These are phyloP conservation scores for Rauvolfia tetraphylla DNA, from an alignment of 257 asterid species.

Conservation along the genomic window DNA sequence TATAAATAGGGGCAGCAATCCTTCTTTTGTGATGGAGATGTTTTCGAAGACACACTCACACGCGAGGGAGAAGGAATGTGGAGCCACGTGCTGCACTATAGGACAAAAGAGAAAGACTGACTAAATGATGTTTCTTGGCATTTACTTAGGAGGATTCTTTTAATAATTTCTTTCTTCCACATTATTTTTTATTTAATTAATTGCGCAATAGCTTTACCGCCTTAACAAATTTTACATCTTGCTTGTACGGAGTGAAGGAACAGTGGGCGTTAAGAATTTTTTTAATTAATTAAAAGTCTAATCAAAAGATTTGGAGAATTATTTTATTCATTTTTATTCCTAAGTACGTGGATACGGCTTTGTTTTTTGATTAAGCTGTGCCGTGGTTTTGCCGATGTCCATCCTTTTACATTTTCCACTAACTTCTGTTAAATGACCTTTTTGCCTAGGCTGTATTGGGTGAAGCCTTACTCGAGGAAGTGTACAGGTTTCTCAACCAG, in stretches of 20 bases:
- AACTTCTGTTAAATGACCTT: neutral
- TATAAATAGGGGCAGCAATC: neutral
- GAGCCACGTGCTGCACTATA: slow-evolving; percentile 28
- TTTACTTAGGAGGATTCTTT: neutral
- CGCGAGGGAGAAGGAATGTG: slow-evolving; percentile 24
- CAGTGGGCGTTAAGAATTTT: neutral
- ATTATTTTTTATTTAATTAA: neutral
- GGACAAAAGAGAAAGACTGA: slow-evolving; percentile 36
- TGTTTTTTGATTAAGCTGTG: slow-evolving; percentile 1
- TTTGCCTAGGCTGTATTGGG: too few species aligned
- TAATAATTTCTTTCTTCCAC: neutral
- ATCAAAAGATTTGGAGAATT: neutral
- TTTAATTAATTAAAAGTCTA: neutral
- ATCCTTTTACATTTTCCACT: neutral
- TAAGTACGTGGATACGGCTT: neutral
- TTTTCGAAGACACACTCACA: slow-evolving; percentile 18
- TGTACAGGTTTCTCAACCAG: too few species aligned
- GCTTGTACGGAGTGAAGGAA: neutral
- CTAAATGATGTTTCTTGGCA: slow-evolving; percentile 22
- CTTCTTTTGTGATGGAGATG: slow-evolving; percentile 15
- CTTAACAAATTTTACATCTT: neutral
- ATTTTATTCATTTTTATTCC: neutral
- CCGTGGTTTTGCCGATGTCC: neutral
- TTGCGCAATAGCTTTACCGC: too few species aligned
- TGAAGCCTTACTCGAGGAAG: too few species aligned